These are phyloP conservation scores for Phytophthora crassamura DNA, from an alignment of 352 stramenopile genomes.

Conservation along the genomic window DNA sequence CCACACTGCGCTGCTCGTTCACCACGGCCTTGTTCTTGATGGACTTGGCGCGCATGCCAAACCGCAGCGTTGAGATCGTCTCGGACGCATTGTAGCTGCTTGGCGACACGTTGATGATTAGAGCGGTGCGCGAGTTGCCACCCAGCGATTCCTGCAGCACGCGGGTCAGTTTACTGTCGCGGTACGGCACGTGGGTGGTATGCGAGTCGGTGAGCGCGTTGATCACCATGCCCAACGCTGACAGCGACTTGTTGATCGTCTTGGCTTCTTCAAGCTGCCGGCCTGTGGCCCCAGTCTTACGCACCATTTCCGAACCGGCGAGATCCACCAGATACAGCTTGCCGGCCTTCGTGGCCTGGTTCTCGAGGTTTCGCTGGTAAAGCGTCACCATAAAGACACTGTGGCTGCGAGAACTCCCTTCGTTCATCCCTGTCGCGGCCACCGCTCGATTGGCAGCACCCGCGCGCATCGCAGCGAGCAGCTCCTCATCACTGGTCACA, in stretches of 20 bases:
- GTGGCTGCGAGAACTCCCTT: constrained; percentile 91
- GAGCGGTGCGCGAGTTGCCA: constrained; percentile 93
- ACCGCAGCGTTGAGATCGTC: constrained; percentile 93
- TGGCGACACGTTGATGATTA: constrained; percentile 94
- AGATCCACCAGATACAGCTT: constrained; percentile 96
- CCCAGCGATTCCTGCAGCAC: constrained; percentile 94
- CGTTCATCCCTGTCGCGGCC: constrained; percentile 94
- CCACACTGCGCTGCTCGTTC: constrained; percentile 91
- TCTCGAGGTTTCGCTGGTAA: constrained; percentile 87
- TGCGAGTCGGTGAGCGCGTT: constrained; percentile 91
- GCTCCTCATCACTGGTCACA: constrained; percentile 91
- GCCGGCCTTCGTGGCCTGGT: constrained; percentile 86
- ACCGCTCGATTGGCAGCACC: constrained; percentile 87
- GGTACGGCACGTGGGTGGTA: constrained; percentile 87
- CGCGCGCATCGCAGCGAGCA: constrained; percentile 85
- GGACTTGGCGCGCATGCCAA: constrained; percentile 92
- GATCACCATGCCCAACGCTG: constrained; percentile 94
- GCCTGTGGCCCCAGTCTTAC: constrained; percentile 91
- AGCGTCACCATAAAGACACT: constrained; percentile 94
- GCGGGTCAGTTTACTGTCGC: constrained; percentile 92
- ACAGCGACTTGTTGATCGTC: constrained; percentile 97
- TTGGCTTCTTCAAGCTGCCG: constrained; percentile 95
- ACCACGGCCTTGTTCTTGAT: constrained; percentile 97
- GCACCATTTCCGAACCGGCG: constrained; percentile 94
- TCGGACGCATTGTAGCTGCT: constrained; percentile 91